These are phyloP conservation scores for Crotalaria pallida DNA, from an alignment of 306 rosid species.

Conservation along the genomic window DNA sequence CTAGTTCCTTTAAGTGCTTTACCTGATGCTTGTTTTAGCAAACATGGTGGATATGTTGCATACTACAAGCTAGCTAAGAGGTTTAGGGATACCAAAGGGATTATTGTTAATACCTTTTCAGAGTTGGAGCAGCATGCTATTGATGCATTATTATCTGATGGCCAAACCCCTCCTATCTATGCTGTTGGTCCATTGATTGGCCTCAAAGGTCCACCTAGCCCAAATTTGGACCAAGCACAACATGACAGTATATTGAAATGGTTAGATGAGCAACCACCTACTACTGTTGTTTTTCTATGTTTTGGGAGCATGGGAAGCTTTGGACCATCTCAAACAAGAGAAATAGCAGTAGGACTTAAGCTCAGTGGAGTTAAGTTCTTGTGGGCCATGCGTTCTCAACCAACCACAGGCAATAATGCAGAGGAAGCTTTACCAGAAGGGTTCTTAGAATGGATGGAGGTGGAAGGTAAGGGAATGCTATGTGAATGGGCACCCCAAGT, in stretches of 20 bases:
- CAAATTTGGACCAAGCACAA: slow-evolving; percentile 29
- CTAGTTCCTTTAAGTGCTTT: slow-evolving; percentile 36
- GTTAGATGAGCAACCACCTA: slow-evolving; percentile 45
- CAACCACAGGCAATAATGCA: slow-evolving; percentile 7
- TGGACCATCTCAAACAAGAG: slow-evolving; percentile 44
- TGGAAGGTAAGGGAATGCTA: slow-evolving; percentile 41
- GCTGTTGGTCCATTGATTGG: slow-evolving; percentile 55
- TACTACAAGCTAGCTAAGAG: slow-evolving; percentile 33
- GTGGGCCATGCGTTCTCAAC: slow-evolving; percentile 38
- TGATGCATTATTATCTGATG: slow-evolving; percentile 28
- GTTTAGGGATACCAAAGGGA: slow-evolving; percentile 44
- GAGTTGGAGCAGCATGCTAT: slow-evolving; percentile 40
- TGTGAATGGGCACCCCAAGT: slow-evolving; percentile 64
- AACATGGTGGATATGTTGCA: slow-evolving; percentile 43
- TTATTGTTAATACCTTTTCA: slow-evolving; percentile 45
- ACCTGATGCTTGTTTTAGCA: slow-evolving; percentile 26
- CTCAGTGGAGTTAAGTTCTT: slow-evolving; percentile 46
- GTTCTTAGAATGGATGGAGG: slow-evolving; percentile 46
- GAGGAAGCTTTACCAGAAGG: slow-evolving; percentile 42
- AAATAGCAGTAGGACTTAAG: slow-evolving; percentile 53
- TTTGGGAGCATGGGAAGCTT: slow-evolving; percentile 66
- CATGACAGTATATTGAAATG: slow-evolving; percentile 41
- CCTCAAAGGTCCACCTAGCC: slow-evolving; percentile 15
- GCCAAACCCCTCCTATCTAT: slow-evolving; percentile 42
- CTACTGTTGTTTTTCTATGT: slow-evolving; percentile 50